Percentiles rank a stretch among this genome's conserved stretches.
phyloP scores from a whole-genome alignment of 768 basidiomycete species.

The Aureoboletus auriporus region DNA sequence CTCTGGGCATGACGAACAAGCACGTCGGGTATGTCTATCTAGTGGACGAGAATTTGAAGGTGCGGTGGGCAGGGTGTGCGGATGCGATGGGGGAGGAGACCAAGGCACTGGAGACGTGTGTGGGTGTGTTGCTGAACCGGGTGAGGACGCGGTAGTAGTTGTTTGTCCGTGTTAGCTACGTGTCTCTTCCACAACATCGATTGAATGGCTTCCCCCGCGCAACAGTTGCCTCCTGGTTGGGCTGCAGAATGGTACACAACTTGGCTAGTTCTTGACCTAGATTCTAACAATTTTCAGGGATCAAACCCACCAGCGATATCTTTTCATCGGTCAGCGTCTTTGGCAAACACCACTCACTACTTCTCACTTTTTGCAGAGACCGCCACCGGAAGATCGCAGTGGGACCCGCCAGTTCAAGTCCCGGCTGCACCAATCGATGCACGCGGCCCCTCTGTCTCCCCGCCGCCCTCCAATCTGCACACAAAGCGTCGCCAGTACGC shows the following conservation, averaged over 20 bases:
- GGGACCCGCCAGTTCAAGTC: slow-evolving; percentile 68
- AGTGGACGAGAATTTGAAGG: slow-evolving; percentile 76
- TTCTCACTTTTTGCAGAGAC: slow-evolving; percentile 54
- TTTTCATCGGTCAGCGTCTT: slow-evolving; percentile 76
- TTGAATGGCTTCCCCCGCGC: slow-evolving; percentile 44
- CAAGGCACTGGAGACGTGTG: slow-evolving; percentile 62
- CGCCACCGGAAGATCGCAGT: slow-evolving; percentile 78
- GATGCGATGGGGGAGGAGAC: slow-evolving; percentile 76
- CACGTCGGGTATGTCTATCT: slow-evolving; percentile 91
- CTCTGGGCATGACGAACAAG: slow-evolving; percentile 84
- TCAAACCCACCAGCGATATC: slow-evolving; percentile 69
- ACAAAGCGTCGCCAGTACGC: slow-evolving; percentile 89
- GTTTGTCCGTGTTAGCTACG: slow-evolving; percentile 27
- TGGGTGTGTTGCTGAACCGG: slow-evolving; percentile 63
- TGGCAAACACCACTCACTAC: background rate
- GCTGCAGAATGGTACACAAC: slow-evolving; percentile 79
- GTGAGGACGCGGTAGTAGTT: slow-evolving; percentile 32
- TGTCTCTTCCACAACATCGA: slow-evolving; percentile 13
- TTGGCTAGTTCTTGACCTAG: background rate
- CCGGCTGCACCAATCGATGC: slow-evolving; percentile 36
- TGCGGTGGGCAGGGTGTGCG: slow-evolving; percentile 92
- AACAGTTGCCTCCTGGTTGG: slow-evolving; percentile 90
- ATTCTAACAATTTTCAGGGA: slow-evolving; percentile 55
- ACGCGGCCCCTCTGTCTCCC: slow-evolving; percentile 41
- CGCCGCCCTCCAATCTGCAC: slow-evolving; percentile 40